Percentiles rank a stretch among this genome's conserved stretches.
Conservation (phyloP, 176 grass and related monocot species). For the Avena eriantha region DNA sequence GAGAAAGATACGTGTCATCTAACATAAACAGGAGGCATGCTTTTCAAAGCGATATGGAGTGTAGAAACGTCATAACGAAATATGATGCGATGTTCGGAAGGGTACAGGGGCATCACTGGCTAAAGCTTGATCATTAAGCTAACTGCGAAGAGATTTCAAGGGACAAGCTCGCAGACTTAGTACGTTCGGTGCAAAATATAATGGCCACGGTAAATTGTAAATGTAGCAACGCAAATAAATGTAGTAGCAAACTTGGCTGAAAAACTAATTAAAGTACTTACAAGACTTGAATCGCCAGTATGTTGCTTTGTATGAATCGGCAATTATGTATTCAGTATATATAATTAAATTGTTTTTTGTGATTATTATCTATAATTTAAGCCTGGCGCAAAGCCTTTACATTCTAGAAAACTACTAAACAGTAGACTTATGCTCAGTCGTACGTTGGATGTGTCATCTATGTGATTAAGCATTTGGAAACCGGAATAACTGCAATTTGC, state of each 20-base stretch:
- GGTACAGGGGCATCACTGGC: constrained; percentile 24
- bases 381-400: too few species aligned
- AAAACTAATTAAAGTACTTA: too few species aligned
- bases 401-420: background rate
- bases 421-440: background rate
- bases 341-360: too few species aligned
- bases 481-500: background rate
- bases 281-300: too few species aligned
- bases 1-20: constrained; percentile 56
- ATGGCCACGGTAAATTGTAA: too few species aligned
- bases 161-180: background rate
- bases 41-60: constrained; percentile 7
- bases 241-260: too few species aligned
- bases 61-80: constrained; percentile 46
- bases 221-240: too few species aligned
- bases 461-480: constrained; percentile 17
- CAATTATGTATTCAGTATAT: too few species aligned
- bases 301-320: too few species aligned
- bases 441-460: background rate
- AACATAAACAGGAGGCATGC: constrained; percentile 31
- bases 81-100: constrained; percentile 37
- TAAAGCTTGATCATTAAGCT: constrained; percentile 59
- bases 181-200: too few species aligned
- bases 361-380: too few species aligned
- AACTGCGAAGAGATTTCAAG: background rate